phyloP scores from a whole-genome alignment of 1,284 basidiomycete genomes.

The Apiotrichum veenhuisii region DNA sequence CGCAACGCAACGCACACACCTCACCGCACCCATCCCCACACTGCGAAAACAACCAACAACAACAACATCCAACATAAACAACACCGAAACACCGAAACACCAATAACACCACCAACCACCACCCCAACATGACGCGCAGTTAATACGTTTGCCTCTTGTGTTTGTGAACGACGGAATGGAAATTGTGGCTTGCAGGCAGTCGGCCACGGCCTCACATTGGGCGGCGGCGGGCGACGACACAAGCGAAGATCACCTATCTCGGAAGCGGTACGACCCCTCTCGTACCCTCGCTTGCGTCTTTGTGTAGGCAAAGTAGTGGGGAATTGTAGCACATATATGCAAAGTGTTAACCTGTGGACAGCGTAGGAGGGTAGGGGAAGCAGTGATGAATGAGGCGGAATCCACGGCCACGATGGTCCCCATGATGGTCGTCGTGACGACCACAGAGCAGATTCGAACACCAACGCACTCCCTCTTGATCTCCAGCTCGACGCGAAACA shows the following conservation, averaged over 20 bases:
- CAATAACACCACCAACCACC: no score
- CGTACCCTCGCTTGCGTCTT: background rate
- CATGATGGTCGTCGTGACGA: no score
- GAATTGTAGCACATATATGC: slow-evolving; percentile 8
- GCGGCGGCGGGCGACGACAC: background rate
- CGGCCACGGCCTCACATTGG: no score
- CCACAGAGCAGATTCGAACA: no score
- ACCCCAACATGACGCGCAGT: no score
- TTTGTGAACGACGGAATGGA: background rate
- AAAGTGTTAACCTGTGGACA: background rate
- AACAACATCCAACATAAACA: background rate
- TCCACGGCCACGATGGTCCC: no score
- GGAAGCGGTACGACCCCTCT: background rate
- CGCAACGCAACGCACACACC: background rate
- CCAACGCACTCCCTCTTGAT: no score
- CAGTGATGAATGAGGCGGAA: background rate
- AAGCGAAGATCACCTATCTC: background rate
- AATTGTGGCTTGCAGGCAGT: background rate
- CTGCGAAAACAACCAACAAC: background rate
- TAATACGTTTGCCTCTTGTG: no score
- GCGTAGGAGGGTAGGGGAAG: no score
- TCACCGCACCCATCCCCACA: background rate
- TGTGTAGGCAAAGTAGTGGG: background rate
- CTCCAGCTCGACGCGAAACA: no score
- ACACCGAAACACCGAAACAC: background rate